Evolutionary conservation across 225 moss, liverwort and hornwort species (phyloP).

Genomic region (Lunularia cruciata): DNA sequence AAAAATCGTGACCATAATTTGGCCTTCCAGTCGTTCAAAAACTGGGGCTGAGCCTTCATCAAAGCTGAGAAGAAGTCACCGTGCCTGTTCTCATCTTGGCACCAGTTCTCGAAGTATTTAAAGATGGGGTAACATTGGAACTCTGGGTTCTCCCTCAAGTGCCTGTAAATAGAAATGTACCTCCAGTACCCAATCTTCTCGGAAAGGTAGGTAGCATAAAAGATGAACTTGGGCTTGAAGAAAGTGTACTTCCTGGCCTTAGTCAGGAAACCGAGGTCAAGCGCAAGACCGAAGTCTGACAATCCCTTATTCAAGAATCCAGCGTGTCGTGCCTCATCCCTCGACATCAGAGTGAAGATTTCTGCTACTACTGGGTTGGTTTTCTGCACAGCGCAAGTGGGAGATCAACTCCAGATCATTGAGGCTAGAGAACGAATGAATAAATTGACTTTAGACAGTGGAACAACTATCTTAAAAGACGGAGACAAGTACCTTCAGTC

Average conservation of each 20-base stretch:
- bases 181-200: constrained; percentile 99
- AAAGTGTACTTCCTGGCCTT: constrained; percentile 98
- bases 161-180: constrained; percentile 91
- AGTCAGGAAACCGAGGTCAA: constrained; percentile 90
- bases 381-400: constrained; percentile 48
- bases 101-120: constrained; percentile 99
- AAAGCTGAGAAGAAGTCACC: constrained; percentile 99
- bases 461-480: too few relatives aligned
- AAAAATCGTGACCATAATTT: constrained; percentile 99
- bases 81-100: constrained; percentile 98
- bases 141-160: constrained; percentile 92
- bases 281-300: constrained; percentile 83
- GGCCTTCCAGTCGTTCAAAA: constrained; percentile 93
- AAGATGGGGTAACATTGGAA: constrained; percentile 96
- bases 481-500: constrained; percentile 66
- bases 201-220: constrained; percentile 91
- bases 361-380: constrained; percentile 92
- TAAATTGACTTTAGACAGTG: background rate
- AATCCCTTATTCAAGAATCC: constrained; percentile 94
- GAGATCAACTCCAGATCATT: background rate
- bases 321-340: constrained; percentile 95
- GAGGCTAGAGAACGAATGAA: background rate
- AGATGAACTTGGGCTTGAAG: constrained; percentile 97
- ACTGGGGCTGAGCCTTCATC: constrained; percentile 98
- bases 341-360: constrained; percentile 95